Evolutionary conservation across 2,329 filamentous ascomycete genomes (phyloP).

Genomic region (Ascochyta viciae-villosae): DNA sequence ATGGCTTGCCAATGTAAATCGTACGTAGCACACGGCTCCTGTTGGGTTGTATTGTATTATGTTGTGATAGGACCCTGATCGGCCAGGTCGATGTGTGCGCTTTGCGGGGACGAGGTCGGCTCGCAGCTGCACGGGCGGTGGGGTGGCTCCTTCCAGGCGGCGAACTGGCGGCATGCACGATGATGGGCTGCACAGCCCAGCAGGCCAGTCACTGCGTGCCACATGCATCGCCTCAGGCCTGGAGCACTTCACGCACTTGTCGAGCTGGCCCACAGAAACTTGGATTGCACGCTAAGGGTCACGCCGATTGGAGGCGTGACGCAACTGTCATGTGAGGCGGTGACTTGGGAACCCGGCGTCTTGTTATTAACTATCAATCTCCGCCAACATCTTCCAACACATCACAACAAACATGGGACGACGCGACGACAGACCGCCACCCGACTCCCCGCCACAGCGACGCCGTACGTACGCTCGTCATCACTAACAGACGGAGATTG

Average conservation of each 20-base stretch:
- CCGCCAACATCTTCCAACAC: constrained; percentile 4
- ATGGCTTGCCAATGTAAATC: not conserved
- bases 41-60: too few relatives aligned
- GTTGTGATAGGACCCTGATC: not conserved
- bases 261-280: constrained; percentile 15
- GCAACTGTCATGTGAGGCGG: constrained; percentile 19
- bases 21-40: constrained; percentile 2
- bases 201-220: constrained; percentile 16
- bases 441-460: constrained; percentile 25
- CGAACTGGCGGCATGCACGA: constrained; percentile 13
- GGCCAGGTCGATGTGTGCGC: not conserved
- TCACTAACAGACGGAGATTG: not conserved
- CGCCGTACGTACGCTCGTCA: constrained; percentile 13
- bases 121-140: not conserved
- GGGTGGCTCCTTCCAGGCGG: constrained; percentile 4
- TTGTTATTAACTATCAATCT: constrained; percentile 12
- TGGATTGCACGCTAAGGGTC: constrained; percentile 14
- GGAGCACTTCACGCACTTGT: not conserved
- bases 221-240: constrained; percentile 2
- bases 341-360: constrained; percentile 14
- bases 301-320: constrained; percentile 21
- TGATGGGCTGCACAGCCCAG: constrained; percentile 13
- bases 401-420: constrained; percentile 29
- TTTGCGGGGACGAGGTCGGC: not conserved
- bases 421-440: constrained; percentile 24